A percentile compares a stretch with the other conserved stretches of the same genome.
Evolutionary conservation across 495 filamentous ascomycete species (phyloP).

Genomic region (Cercophora scortea): DNA sequence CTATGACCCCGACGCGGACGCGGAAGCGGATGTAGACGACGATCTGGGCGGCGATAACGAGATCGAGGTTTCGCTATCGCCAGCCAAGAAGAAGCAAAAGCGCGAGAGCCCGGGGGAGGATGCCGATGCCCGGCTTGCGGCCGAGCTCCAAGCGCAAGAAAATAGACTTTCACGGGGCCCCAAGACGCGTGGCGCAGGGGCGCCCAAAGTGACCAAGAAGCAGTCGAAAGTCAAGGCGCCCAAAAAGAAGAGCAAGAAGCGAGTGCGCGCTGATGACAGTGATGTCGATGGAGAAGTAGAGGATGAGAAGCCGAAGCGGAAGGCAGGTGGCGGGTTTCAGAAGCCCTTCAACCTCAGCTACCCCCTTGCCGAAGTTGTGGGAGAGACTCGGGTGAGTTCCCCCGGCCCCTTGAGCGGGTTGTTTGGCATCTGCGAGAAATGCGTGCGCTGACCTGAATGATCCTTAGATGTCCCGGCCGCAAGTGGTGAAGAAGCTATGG

Average conservation of each 20-base stretch:
- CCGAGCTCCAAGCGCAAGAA: slow-evolving; percentile 85
- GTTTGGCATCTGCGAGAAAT: too few species aligned
- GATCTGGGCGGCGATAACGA: slow-evolving; percentile 30
- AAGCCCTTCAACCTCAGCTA: slow-evolving; percentile 46
- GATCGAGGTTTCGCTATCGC: slow-evolving; percentile 44
- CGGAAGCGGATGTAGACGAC: slow-evolving; percentile 17
- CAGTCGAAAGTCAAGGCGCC: slow-evolving; percentile 31
- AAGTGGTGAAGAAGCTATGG: slow-evolving; percentile 95
- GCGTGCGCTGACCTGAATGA: slow-evolving; percentile 3
- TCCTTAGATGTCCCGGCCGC: slow-evolving; percentile 73
- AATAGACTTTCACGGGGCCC: slow-evolving; percentile 59
- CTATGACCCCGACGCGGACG: slow-evolving; percentile 20
- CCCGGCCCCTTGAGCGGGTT: too few species aligned
- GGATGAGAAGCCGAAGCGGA: slow-evolving; percentile 39
- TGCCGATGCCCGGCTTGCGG: slow-evolving; percentile 78
- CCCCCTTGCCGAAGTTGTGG: slow-evolving; percentile 41
- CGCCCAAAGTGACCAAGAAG: slow-evolving; percentile 35
- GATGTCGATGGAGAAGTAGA: slow-evolving; percentile 57
- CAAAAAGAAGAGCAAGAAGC: slow-evolving; percentile 74
- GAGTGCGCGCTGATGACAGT: slow-evolving; percentile 69
- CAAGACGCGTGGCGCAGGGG: slow-evolving; percentile 59
- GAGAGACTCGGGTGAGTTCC: slow-evolving; percentile 33
- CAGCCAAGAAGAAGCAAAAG: slow-evolving; percentile 50
- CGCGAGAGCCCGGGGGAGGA: slow-evolving; percentile 49
- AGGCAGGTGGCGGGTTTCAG: slow-evolving; percentile 43